Evolutionary conservation across 164 flowering plant species (phyloP), one percentile per base, ranked within the genome.

Genomic region (Nymphaea thermarum): DNA sequence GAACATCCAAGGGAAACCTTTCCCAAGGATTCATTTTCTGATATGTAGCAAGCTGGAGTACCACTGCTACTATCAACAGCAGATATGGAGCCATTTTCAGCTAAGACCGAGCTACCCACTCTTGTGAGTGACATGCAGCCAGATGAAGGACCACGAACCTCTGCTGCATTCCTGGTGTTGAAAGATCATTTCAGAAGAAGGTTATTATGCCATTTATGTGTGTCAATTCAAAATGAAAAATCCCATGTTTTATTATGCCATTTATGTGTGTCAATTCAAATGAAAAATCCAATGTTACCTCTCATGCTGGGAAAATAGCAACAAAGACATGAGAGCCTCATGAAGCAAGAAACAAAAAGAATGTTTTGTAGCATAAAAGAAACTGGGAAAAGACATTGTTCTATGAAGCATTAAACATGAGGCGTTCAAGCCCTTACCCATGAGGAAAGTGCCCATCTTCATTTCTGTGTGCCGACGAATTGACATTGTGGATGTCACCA

Each of bases 1-100:
- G 75, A 62, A 67, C 70, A 75, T 18, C 79, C 84, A 73, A 66
- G 43, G 43, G 65, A 72, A 74, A 44, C 71, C 36, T 68, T 69
- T 4, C 73, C 80, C 42, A 60, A 75, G 47, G 67, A 71, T 12
- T 78, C 68, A 18, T 63, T 44, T 17, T 67, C 79, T 1, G 70
- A 80, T 60, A 42, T 60, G 71, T 67, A 72, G 71, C 67, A 70
- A 0, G 76, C 44, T 15, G 70, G 77, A 5, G 74, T 60, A 66
- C 62, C 65, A 55, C 71, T 78, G 68, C 71, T 77, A 64, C 71
- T 59, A 55, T 65, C 73, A 36, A 78, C 80, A 68, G 70, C 73
- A 4, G 77, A 77, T 62, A 73, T 77, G 75, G 82, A 78, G 62
- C 66, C 80, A 67, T 76, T 82, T 61, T 81, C 86, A 67, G 73